Base-by-base conservation (phyloP, 1,284 basidiomycete species). In the Stereum hirsutum region DNA sequence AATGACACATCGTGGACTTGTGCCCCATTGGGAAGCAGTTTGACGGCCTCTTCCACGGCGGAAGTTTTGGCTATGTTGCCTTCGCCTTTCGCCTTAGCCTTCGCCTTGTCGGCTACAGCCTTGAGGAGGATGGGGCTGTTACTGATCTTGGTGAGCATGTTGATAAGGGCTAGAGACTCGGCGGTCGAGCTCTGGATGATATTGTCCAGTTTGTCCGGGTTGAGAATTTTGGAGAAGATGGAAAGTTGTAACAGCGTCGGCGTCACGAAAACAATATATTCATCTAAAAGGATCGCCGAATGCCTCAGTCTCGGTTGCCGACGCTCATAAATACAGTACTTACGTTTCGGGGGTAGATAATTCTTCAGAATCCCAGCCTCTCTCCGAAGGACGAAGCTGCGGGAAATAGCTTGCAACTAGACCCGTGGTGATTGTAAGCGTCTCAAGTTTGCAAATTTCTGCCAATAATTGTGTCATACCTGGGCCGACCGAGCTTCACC, bases 241-340 rank as follows among this genome's bases (percentile, higher is more conserved):
- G 78, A 71, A 2, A 89, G 65, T 56, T 99, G 95, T 17, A 95
- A 65, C 17, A 64, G 47, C 0, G 91, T 90, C 0, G 94, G 92
- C 2, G 81, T 82, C 21, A 95, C 72, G 58, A 96, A 97, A 5
- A 97, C 81, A 10, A 94, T 86, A 56, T 94, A 96, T 78, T 97
- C 93, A 56, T 87, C 92, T 95, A 51, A 23, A 26, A 32, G 19
- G 26, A 24, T 23, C n/a, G n/a, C n/a, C n/a, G n/a, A n/a, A n/a
- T n/a, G n/a, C n/a, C n/a, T n/a, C n/a, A n/a, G n/a, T n/a, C n/a
- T n/a, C n/a, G n/a, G n/a, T n/a, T 11, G 7, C 1, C 12, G 6
- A 6, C 24, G 26, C 3, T 19, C 17, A 42, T 24, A 41, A 53
- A 51, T 24, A 25, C 47, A 36, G 7, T 25, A 64, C 81, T 54